Evolutionary conservation across 2,329 filamentous ascomycete genomes (phyloP).

Genomic region (Ceratocystis harringtonii): DNA sequence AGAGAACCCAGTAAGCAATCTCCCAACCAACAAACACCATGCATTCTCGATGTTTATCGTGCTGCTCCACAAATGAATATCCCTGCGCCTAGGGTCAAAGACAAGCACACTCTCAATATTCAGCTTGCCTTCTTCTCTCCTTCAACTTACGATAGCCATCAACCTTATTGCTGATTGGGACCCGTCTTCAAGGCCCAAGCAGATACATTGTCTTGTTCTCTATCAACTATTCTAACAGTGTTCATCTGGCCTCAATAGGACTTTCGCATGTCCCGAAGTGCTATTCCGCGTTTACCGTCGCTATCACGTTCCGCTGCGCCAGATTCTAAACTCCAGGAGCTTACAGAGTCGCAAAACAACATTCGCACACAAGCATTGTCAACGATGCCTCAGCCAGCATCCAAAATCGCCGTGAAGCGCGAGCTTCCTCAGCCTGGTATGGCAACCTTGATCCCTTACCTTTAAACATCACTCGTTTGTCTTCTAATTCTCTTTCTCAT

Average conservation of each 20-base stretch:
- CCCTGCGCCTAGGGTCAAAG: constrained; percentile 1
- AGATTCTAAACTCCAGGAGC: constrained; percentile 26
- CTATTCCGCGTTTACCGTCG: constrained; percentile 16
- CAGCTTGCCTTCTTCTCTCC: not conserved
- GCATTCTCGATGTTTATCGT: not conserved
- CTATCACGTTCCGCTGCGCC: constrained; percentile 26
- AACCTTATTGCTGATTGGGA: not conserved
- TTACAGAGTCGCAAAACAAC: constrained; percentile 47
- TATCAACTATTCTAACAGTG: not conserved
- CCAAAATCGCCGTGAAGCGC: constrained; percentile 36
- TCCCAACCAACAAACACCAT: not conserved
- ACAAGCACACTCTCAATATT: not conserved
- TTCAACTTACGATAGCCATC: not conserved
- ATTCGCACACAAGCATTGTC: constrained; percentile 28
- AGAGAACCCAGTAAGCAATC: constrained; percentile 10
- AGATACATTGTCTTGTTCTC: not conserved
- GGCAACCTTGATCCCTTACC: constrained; percentile 10
- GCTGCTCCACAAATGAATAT: not conserved
- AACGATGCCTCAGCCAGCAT: constrained; percentile 22
- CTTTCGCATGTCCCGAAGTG: constrained; percentile 12
- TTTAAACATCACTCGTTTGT: not conserved
- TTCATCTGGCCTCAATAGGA: not conserved
- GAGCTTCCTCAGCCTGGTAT: constrained; percentile 32
- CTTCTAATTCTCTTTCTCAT: not conserved
- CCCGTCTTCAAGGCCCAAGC: too few relatives aligned